Conservation (phyloP, 1,139 yeast species). For the Suhomyces guaymorum region DNA sequence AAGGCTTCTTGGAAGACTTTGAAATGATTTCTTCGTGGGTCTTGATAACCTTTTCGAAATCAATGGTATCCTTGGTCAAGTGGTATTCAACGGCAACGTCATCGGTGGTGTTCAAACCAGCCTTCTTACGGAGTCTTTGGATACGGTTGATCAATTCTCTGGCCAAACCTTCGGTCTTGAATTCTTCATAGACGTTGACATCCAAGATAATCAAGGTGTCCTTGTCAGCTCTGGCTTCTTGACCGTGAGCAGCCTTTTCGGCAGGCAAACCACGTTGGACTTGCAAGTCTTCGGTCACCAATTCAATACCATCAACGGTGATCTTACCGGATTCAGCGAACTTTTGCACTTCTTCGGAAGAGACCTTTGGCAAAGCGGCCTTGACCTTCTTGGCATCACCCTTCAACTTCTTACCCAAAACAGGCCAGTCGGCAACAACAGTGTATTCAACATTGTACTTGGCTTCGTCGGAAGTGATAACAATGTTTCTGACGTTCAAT, state of each 20-base stretch:
- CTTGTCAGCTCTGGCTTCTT: conserved; percentile 82
- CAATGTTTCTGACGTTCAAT: conserved; percentile 83
- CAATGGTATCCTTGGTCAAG: conserved; percentile 68
- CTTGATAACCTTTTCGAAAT: conserved; percentile 62
- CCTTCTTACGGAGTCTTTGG: conserved; percentile 96
- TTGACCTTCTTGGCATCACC: conserved; percentile 91
- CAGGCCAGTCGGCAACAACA: conserved; percentile 99
- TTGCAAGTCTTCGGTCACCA: conserved; percentile 83
- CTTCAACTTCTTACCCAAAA: conserved; percentile 94
- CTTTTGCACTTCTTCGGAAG: conserved; percentile 79
- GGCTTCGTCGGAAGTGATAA: conserved; percentile 88
- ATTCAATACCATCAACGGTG: conserved; percentile 84
- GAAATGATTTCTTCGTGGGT: conserved; percentile 67
- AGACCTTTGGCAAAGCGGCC: conserved; percentile 81
- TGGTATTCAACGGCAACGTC: conserved; percentile 87
- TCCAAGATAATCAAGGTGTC: conserved; percentile 90
- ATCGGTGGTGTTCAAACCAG: conserved; percentile 91
- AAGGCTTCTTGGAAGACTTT: conserved; percentile 73
- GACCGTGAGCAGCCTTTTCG: conserved; percentile 60
- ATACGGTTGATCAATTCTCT: conserved; percentile 96
- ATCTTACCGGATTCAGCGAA: conserved; percentile 75
- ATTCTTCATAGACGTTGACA: conserved; percentile 81
- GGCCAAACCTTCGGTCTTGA: conserved; percentile 91
- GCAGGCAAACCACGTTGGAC: conserved; percentile 85
- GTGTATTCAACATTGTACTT: conserved; percentile 89